Conservation (phyloP, 306 rosid genomes). For the Dalbergia oliveri region DNA sequence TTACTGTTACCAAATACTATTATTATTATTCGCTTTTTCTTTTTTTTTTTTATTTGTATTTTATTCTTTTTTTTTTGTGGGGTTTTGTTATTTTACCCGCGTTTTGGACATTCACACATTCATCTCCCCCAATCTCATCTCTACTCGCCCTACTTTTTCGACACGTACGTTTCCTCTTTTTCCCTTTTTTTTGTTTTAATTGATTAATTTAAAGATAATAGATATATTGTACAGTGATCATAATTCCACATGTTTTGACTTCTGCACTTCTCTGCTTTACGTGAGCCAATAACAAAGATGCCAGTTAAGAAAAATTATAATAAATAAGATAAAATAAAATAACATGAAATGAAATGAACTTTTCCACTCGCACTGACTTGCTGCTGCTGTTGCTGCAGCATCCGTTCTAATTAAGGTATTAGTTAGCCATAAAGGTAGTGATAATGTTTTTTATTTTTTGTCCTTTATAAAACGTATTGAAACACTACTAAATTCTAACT, state of each 20-base stretch:
- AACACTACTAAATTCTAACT: no score
- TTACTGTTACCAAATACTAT: conserved; percentile 24
- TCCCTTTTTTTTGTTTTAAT: not conserved
- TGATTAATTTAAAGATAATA: not conserved
- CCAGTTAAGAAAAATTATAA: not conserved
- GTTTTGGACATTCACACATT: not conserved
- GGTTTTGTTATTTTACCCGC: not conserved
- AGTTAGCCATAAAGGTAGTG: no score
- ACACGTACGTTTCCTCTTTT: not conserved
- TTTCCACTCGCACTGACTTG: conserved; percentile 4
- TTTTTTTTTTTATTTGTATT: not conserved
- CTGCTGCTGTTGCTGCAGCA: not conserved
- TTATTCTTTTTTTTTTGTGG: not conserved
- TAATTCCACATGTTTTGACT: not conserved
- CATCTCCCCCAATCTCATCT: not conserved
- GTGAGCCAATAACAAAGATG: not conserved
- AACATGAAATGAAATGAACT: not conserved
- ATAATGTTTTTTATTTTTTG: no score
- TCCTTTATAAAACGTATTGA: no score
- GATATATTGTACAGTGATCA: not conserved
- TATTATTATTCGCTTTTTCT: not conserved
- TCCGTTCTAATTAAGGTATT: no score
- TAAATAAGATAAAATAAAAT: not conserved
- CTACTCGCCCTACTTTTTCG: not conserved
- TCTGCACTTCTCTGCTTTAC: not conserved